Evolutionary conservation across 2,329 filamentous ascomycete species (phyloP).

Genomic region (Cercospora nicotianae): DNA sequence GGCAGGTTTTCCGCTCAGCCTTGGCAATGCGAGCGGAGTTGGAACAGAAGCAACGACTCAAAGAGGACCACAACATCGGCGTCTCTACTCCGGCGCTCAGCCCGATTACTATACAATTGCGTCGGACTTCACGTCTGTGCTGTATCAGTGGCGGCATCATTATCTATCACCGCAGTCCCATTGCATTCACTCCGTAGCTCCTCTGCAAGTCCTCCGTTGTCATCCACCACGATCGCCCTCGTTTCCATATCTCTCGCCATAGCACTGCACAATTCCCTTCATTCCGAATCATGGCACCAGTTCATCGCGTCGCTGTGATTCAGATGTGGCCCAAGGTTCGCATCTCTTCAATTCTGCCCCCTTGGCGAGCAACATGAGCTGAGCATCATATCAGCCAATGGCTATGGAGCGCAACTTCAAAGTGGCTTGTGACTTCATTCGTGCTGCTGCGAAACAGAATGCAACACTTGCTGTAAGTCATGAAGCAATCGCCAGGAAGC

Average conservation of each 20-base stretch:
- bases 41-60: background rate
- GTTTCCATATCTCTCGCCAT: background rate
- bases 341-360: background rate
- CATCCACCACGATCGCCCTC: background rate
- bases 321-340: constrained; percentile 52
- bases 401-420: constrained; percentile 50
- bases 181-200: background rate
- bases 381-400: constrained; percentile 43
- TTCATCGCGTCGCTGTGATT: constrained; percentile 51
- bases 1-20: background rate
- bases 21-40: background rate
- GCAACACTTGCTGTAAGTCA: constrained; percentile 47
- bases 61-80: background rate
- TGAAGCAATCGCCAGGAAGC: background rate
- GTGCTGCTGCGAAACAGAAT: constrained; percentile 47
- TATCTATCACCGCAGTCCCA: background rate
- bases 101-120: background rate
- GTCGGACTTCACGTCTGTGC: background rate
- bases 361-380: constrained; percentile 13
- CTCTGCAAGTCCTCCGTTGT: background rate
- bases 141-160: background rate
- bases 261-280: background rate
- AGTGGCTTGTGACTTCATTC: constrained; percentile 48
- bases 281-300: constrained; percentile 43
- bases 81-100: background rate